Base-by-base conservation (phyloP, 2,329 filamentous ascomycete species). In the Colletotrichum magnum region DNA sequence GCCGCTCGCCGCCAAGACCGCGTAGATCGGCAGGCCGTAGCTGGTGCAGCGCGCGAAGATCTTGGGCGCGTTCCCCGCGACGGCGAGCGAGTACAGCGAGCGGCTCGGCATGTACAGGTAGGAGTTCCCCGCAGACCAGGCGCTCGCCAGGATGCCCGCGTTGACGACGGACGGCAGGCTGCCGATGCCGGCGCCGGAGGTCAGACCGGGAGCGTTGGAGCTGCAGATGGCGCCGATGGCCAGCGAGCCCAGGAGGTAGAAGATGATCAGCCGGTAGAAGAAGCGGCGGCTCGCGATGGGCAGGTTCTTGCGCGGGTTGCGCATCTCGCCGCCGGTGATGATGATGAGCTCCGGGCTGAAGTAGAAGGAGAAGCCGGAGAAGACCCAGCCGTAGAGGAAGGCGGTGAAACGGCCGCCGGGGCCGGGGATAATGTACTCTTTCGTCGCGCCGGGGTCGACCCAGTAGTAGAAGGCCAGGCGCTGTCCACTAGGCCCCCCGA, bases 131-230 rank as follows among this genome's bases (percentile, higher is more conserved):
- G 86, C 83, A 0, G 79, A 83, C 56, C 86, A 80, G 12, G 88
- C 83, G 43, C 86, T 85, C 12, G 86, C 80, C 53, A 89, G 80
- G 69, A 86, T 86, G 58, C 86, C 79, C 5, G 82, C 85, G 66
- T 89, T 89, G 79, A 89, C 86, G 1, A 88, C 79, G 69, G 88
- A 81, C 2, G 85, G 85, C 2, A 85, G 86, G 1, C 84, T 84
- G 52, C 84, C 75, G 79, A 86, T 87, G 0, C 86, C 86, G 1
- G 60, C 41, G 1, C 51, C 60, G 15, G 51, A 63, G 2, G 48
- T 47, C 58, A 89, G 80, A 3, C 81, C 79, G 4, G 81, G 76
- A 5, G 86, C 84, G 64, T 88, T 83, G 72, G 85, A 87, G 1
- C 86, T 85, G 48, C 86, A 85, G 0, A 86, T 83, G 7, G 89